phyloP scores from a whole-genome alignment of 768 basidiomycete genomes.

The Rhizopogon vulgaris region DNA sequence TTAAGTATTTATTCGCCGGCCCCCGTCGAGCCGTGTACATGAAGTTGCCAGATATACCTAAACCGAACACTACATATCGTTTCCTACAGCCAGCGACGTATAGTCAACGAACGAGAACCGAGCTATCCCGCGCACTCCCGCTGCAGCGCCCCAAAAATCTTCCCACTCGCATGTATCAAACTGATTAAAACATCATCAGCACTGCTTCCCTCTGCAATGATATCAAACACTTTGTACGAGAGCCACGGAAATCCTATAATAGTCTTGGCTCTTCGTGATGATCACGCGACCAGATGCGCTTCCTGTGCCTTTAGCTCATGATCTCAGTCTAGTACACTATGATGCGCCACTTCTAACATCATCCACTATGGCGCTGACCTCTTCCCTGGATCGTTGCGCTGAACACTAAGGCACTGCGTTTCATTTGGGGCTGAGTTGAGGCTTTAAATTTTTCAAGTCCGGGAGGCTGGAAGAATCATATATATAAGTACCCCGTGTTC shows the following conservation, averaged over 20 bases:
- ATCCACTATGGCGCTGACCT: not conserved
- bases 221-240: not conserved
- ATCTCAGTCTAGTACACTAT: not conserved
- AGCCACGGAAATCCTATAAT: not conserved
- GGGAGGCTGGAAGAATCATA: not conserved
- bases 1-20: not conserved
- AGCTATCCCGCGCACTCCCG: not conserved
- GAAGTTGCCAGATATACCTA: not conserved
- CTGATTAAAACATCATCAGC: not conserved
- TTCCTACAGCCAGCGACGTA: not conserved
- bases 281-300: not conserved
- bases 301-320: not conserved
- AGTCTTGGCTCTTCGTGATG: not conserved
- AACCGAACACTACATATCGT: not conserved
- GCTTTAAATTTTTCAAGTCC: too few relatives aligned
- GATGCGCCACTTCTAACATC: not conserved
- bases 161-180: not conserved
- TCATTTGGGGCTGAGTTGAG: not conserved
- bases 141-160: not conserved
- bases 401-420: too few relatives aligned
- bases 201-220: not conserved
- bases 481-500: not conserved
- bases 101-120: not conserved
- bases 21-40: not conserved
- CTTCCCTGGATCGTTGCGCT: not conserved